phyloP scores from a whole-genome alignment of 75 land plant species.

The Cupressus sempervirens region DNA sequence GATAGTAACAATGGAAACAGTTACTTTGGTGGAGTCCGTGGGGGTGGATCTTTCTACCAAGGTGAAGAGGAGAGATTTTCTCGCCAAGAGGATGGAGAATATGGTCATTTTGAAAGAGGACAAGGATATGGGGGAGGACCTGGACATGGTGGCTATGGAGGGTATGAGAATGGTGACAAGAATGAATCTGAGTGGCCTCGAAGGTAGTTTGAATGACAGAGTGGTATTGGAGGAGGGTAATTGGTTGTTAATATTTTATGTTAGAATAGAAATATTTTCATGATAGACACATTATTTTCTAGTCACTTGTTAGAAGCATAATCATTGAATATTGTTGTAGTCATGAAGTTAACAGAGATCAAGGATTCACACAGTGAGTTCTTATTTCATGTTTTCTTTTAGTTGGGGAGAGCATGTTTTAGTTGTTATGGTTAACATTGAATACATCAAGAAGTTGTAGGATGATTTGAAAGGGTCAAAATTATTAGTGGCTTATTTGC shows the following conservation, averaged over 20 bases:
- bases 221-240: slow-evolving; percentile 87
- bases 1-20: slow-evolving; percentile 23
- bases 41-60: slow-evolving; percentile 10
- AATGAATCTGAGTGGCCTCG: slow-evolving; percentile 32
- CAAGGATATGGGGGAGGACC: slow-evolving; percentile 37
- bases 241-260: neutral
- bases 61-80: slow-evolving; percentile 12
- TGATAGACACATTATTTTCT: neutral
- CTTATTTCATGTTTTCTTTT: no score
- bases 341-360: slow-evolving; percentile 81
- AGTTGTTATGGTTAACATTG: neutral
- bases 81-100: slow-evolving; percentile 35
- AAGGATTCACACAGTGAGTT: slow-evolving; percentile 34
- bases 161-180: slow-evolving; percentile 59
- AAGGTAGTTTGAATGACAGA: slow-evolving; percentile 79
- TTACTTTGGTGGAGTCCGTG: slow-evolving; percentile 17
- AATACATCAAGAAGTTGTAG: no score
- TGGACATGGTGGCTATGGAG: slow-evolving; percentile 48
- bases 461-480: no score
- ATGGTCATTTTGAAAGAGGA: slow-evolving; percentile 41
- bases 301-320: neutral
- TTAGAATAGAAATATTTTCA: neutral
- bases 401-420: neutral
- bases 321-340: slow-evolving; percentile 15
- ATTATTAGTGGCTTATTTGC: no score